Percentiles rank a stretch among this genome's conserved stretches.
phyloP scores from a whole-genome alignment of 192 early-diverging fungal genomes.

The Linnemannia exigua region DNA sequence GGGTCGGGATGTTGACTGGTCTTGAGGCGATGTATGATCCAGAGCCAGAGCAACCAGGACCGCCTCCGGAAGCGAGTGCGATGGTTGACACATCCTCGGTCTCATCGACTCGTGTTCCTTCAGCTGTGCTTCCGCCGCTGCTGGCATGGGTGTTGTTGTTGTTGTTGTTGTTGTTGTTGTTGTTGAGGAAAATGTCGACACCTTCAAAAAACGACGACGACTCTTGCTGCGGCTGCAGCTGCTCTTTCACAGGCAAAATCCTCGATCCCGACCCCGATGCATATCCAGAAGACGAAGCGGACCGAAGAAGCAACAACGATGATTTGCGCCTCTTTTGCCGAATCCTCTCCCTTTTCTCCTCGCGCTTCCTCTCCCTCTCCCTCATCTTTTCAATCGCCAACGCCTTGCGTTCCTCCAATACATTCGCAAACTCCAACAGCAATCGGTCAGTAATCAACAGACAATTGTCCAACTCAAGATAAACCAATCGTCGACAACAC shows the following conservation, averaged over 20 bases:
- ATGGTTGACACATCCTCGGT: background rate
- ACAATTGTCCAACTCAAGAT: conserved; percentile 65
- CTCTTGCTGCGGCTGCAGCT: background rate
- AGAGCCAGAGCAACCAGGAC: background rate
- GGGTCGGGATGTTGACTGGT: conserved; percentile 44
- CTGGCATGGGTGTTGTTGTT: background rate
- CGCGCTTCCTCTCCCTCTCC: conserved; percentile 38
- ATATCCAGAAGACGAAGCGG: background rate
- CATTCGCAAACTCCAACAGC: conserved; percentile 60
- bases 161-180: background rate
- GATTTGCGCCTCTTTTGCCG: conserved; percentile 22
- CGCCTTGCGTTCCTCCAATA: conserved; percentile 49
- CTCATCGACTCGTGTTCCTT: background rate
- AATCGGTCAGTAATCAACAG: conserved; percentile 59
- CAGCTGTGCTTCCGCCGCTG: background rate
- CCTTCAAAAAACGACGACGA: background rate
- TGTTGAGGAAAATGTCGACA: background rate
- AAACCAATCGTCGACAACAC: conserved; percentile 46
- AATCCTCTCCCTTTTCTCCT: conserved; percentile 36
- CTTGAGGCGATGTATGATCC: conserved; percentile 18
- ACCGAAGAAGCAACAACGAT: background rate
- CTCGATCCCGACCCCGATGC: background rate
- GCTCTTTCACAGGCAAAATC: background rate
- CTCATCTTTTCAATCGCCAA: conserved; percentile 15
- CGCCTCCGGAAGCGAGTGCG: background rate